Base-by-base conservation (phyloP, 2,329 filamentous ascomycete genomes). In the Gliomastix tumulicola region DNA sequence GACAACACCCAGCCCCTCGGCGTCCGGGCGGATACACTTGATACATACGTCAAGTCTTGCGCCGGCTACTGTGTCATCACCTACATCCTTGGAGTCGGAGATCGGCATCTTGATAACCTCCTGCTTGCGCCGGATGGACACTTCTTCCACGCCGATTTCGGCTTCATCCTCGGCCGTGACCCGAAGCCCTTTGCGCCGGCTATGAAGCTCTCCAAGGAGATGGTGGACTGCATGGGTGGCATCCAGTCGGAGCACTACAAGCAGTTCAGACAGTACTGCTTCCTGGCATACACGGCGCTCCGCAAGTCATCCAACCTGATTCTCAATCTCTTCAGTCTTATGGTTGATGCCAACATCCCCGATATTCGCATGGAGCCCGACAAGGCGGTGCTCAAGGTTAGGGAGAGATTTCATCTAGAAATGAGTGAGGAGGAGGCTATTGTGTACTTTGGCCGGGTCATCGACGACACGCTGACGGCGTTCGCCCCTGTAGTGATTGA, bases 11-110 rank as follows among this genome's bases (percentile, higher is more conserved):
- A 86, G 5, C 84, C 88, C 1, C 72, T 94, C 1, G 88, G 90
- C 1, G 82, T 98, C 20, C 84, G 89, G 20, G 89, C 90, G 55
- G 90, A 96, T 54, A 83, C 87, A 0, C 82, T 98, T 64, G 92
- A 98, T 48, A 96, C 84, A 1, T 98, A 95, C 55, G 81, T 97
- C 54, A 90, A 89, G 55, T 95, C 88, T 0, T 96, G 92, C 54
- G 92, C 92, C 1, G 92, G 92, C 22, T 98, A 98, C 63, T 97
- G 92, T 58, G 92, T 98, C 12, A 96, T 98, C 48, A 98, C 94
- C 0, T 98, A 98, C 58, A 85, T 98, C 13, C 76, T 98, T 11
- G 94, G 92, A 21, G 92, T 98, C 4, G 92, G 92, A 16, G 92
- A 98, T 56, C 82, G 92, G 3, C 92, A 98, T 61, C 74, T 97